Evolutionary conservation across 768 basidiomycete genomes (phyloP).

Genomic region (Nevesoporus exiguus): DNA sequence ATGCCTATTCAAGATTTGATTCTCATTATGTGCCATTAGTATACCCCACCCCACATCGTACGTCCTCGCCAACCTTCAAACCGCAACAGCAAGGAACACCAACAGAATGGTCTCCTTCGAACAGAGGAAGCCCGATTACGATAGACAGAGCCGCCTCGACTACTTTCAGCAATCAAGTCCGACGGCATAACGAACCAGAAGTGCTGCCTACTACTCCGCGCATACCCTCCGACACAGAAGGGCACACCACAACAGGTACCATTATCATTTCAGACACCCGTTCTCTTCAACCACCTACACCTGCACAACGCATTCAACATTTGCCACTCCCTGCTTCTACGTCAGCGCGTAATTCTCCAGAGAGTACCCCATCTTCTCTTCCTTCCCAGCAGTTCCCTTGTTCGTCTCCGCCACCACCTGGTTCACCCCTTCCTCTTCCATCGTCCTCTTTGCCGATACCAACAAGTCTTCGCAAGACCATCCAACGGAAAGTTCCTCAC

Average conservation of each 20-base stretch:
- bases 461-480: constrained; percentile 20
- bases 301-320: constrained; percentile 23
- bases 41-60: constrained; percentile 1
- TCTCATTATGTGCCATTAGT: not conserved
- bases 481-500: constrained; percentile 46
- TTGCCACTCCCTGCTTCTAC: constrained; percentile 5
- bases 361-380: not conserved
- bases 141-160: not conserved
- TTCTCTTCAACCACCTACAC: constrained; percentile 28
- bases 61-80: constrained; percentile 6
- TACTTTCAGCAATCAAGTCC: not conserved
- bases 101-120: constrained; percentile 31
- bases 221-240: constrained; percentile 12
- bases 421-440: constrained; percentile 11
- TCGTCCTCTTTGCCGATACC: constrained; percentile 6
- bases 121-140: constrained; percentile 16
- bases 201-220: not conserved
- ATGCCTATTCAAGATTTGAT: not conserved
- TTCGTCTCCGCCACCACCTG: constrained; percentile 14
- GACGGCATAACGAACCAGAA: constrained; percentile 2
- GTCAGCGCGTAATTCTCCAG: constrained; percentile 10
- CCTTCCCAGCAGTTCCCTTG: constrained; percentile 2
- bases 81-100: constrained; percentile 24
- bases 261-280: constrained; percentile 3
- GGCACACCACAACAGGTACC: constrained; percentile 3